Percentiles rank a stretch among this genome's conserved stretches.
phyloP scores from a whole-genome alignment of 2,329 filamentous ascomycete species.

The Penicillium sp. region DNA sequence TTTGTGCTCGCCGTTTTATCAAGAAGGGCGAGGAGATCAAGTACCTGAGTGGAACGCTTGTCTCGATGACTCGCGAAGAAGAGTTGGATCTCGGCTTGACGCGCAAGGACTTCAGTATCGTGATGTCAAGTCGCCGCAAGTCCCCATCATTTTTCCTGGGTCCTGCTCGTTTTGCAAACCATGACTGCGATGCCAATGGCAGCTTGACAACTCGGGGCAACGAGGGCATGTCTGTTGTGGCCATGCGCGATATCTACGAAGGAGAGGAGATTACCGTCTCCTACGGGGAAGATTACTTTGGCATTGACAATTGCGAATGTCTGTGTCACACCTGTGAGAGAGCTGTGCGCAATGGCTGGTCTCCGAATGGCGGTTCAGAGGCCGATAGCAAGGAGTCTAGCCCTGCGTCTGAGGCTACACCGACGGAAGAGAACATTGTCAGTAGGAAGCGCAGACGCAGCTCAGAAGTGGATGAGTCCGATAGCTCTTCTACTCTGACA shows the following conservation, averaged over 20 bases:
- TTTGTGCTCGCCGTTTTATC: constrained; percentile 76
- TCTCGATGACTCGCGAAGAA: constrained; percentile 87
- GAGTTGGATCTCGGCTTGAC: constrained; percentile 74
- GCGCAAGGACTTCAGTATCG: constrained; percentile 94
- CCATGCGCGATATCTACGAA: constrained; percentile 72
- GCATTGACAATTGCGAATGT: constrained; percentile 90
- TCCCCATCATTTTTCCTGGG: constrained; percentile 89
- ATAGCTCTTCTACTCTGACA: constrained; percentile 18
- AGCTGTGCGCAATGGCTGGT: constrained; percentile 76
- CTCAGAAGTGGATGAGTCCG: constrained; percentile 31
- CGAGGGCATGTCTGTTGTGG: constrained; percentile 86
- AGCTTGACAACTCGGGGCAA: constrained; percentile 77
- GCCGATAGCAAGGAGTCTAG: constrained; percentile 35
- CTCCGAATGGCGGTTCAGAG: constrained; percentile 44
- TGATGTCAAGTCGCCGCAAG: constrained; percentile 89
- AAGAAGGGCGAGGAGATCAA: constrained; percentile 81
- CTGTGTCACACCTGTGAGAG: constrained; percentile 84
- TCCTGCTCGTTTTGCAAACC: constrained; percentile 92
- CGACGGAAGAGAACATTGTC: constrained; percentile 16
- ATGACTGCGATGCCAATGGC: constrained; percentile 92
- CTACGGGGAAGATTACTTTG: constrained; percentile 95
- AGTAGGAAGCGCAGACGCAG: constrained; percentile 31
- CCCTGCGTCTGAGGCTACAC: constrained; percentile 27
- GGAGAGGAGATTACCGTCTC: constrained; percentile 96
- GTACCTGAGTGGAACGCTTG: constrained; percentile 85